Base-by-base conservation (phyloP, 2,329 filamentous ascomycete genomes). In the Colletotrichum phormii region DNA sequence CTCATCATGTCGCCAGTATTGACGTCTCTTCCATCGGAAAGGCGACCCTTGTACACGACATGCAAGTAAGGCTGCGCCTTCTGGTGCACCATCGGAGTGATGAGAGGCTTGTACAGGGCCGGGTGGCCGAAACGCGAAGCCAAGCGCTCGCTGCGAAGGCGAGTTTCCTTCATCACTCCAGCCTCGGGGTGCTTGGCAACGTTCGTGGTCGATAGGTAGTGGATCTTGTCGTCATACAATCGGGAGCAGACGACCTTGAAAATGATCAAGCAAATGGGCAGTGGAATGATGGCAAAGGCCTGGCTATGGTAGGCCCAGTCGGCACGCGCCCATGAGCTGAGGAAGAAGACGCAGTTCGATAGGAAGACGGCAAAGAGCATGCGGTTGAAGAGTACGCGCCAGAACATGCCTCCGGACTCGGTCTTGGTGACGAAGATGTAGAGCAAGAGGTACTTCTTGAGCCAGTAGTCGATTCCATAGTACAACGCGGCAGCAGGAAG, bases 381-480 rank as follows among this genome's bases (percentile, higher is more conserved):
- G n/a, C 97, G 93, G 82, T 99, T 99, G 87, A 95, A 97, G 7
- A 98, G 82, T 1, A 95, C 90, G 22, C 95, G 91, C 97, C 97
- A 99, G 80, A 95, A 98, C 80, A 93, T 90, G 63, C 97, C 97
- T 9, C 95, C 97, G 0, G 95, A 98, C 80, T 99, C 97, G 33
- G 93, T 98, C 86, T 98, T 99, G 59, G 97, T 99, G 75, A 97
- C 90, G 79, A 98, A 98, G 75, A 98, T 93, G 83, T 99, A 98
- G 76, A 98, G 89, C 51, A 98, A 85, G 58, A 98, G 86, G 79
- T 99, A 99, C 84, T 98, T 98, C 88, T 98, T 98, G 80, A 98
- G 87, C 83, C 93, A 94, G 5, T 92, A 92, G 81, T 99, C 97
- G 63, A 99, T 86, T 64, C 86, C 85, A 81, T 98, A 98, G 86